These are phyloP conservation scores for Pichia kudriavzevii DNA, from an alignment of 1,139 yeast species.

Conservation along the genomic window DNA sequence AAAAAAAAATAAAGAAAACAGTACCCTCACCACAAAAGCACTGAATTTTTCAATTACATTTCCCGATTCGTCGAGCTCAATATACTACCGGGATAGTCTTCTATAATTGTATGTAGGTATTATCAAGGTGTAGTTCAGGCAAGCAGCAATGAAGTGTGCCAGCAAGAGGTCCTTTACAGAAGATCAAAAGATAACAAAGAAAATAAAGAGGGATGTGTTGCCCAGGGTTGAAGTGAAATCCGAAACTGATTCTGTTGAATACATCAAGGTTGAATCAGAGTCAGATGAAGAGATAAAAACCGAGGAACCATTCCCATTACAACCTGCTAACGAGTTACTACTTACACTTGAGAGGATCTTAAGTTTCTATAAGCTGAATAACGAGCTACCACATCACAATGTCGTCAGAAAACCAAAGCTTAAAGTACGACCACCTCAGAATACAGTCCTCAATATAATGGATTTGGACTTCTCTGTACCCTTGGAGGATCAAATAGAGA, in stretches of 20 bases:
- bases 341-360: background rate
- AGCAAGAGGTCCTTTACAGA: background rate
- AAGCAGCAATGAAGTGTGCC: too few species aligned
- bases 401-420: slow-evolving; percentile 31
- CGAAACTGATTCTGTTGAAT: background rate
- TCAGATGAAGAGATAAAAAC: background rate
- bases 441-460: slow-evolving; percentile 33
- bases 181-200: background rate
- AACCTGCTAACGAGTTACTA: background rate
- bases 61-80: too few species aligned
- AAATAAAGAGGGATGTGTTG: background rate
- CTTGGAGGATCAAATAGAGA: slow-evolving; percentile 28
- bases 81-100: too few species aligned
- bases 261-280: slow-evolving; percentile 1
- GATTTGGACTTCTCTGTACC: slow-evolving; percentile 23
- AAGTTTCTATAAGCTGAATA: slow-evolving; percentile 4
- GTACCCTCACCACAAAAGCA: too few species aligned
- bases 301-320: background rate
- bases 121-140: too few species aligned
- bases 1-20: too few species aligned
- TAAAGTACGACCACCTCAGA: slow-evolving; percentile 35
- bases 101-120: too few species aligned
- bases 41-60: too few species aligned
- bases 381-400: slow-evolving; percentile 10
- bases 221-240: background rate